These are phyloP conservation scores for Lichtheimia ramosa DNA, from an alignment of 371 early-diverging fungal species.

Conservation along the genomic window DNA sequence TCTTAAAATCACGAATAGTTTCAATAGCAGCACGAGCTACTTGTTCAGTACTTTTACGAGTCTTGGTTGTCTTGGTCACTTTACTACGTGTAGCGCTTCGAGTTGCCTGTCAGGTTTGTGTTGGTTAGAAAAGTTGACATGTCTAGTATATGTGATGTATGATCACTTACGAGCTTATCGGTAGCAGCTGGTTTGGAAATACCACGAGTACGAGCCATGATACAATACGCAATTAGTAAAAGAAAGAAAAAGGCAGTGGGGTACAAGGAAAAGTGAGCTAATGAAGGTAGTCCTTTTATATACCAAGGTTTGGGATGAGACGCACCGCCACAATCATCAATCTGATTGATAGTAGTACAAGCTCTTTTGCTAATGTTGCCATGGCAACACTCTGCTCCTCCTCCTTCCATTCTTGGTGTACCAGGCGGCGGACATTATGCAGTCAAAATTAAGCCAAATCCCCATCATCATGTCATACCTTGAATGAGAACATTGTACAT, in stretches of 20 bases:
- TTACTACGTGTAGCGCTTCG: too few relatives aligned
- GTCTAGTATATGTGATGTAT: too few relatives aligned
- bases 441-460: too few relatives aligned
- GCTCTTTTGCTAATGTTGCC: not conserved
- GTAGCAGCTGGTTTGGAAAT: not conserved
- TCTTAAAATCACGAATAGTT: slow-evolving; percentile 15
- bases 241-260: not conserved
- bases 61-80: too few relatives aligned
- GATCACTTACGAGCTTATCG: not conserved
- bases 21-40: slow-evolving; percentile 3
- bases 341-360: not conserved
- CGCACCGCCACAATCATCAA: not conserved
- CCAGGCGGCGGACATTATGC: too few relatives aligned
- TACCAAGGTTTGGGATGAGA: too few relatives aligned
- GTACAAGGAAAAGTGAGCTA: not conserved
- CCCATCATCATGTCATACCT: too few relatives aligned
- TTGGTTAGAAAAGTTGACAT: too few relatives aligned
- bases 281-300: not conserved
- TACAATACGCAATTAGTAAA: not conserved
- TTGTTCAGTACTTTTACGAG: too few relatives aligned
- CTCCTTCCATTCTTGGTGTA: too few relatives aligned
- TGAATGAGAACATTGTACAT: too few relatives aligned
- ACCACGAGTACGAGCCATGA: not conserved
- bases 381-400: slow-evolving; percentile 1
- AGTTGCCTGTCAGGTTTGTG: too few relatives aligned